phyloP scores from a whole-genome alignment of 1,284 basidiomycete species.

The Ganoderma lingzhi region DNA sequence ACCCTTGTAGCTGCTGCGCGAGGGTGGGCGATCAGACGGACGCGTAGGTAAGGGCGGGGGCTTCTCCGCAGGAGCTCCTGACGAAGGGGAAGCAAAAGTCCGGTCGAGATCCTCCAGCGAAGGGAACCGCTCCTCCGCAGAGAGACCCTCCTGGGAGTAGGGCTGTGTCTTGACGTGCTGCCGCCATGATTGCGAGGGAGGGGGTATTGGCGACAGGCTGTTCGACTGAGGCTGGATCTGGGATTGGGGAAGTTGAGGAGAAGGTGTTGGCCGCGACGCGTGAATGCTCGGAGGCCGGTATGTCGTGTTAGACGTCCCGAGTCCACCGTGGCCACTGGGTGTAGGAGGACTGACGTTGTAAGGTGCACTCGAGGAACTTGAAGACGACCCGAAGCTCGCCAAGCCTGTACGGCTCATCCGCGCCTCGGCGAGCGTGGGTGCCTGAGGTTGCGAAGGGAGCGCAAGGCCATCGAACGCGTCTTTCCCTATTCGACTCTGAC shows the following conservation, averaged over 20 bases:
- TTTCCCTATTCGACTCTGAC: constrained; percentile 45
- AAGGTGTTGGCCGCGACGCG: constrained; percentile 58
- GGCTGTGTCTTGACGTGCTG: constrained; percentile 31
- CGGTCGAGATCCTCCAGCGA: constrained; percentile 81
- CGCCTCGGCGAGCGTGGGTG: constrained; percentile 79
- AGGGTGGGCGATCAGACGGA: constrained; percentile 24
- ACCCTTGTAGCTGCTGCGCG: constrained; percentile 28
- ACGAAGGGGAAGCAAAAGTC: constrained; percentile 50
- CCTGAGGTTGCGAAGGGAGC: constrained; percentile 53
- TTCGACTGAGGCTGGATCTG: constrained; percentile 36
- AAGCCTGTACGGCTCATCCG: constrained; percentile 73
- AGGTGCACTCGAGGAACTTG: constrained; percentile 26
- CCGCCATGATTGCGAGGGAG: constrained; percentile 34
- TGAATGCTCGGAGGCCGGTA: constrained; percentile 46
- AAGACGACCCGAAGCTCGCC: constrained; percentile 52
- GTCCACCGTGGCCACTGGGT: constrained; percentile 30
- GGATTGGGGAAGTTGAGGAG: constrained; percentile 41
- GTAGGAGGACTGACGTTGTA: constrained; percentile 33
- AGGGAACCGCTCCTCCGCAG: constrained; percentile 76
- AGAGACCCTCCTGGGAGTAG: constrained; percentile 49
- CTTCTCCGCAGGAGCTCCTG: constrained; percentile 19
- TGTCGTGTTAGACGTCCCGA: constrained; percentile 40
- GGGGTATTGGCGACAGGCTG: constrained; percentile 33
- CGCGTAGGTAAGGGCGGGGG: constrained; percentile 15
- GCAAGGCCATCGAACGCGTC: constrained; percentile 85